Conservation (phyloP, 2,329 filamentous ascomycete species). For the Emmonsia crescens region DNA sequence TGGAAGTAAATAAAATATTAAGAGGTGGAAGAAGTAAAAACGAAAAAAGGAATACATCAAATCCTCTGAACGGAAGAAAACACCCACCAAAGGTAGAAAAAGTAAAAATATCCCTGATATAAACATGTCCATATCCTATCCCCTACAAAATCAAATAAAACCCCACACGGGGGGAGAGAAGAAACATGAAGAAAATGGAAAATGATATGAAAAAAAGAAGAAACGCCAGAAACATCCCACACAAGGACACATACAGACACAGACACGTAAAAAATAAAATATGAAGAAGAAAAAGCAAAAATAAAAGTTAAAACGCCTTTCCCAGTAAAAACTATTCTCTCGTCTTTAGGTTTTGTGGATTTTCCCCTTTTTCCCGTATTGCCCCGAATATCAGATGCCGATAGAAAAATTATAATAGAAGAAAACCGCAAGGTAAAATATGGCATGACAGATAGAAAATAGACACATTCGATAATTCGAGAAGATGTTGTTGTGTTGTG, state of each 20-base stretch:
- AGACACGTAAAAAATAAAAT: neutral
- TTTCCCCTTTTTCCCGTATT: neutral
- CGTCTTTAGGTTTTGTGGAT: neutral
- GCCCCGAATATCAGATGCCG: neutral
- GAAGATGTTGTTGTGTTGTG: neutral
- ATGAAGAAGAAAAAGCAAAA: neutral
- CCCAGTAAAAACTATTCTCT: neutral
- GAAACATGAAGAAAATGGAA: conserved; percentile 2
- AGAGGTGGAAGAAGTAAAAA: neutral
- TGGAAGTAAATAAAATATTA: neutral
- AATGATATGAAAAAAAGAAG: neutral
- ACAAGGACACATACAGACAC: neutral
- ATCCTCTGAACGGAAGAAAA: neutral
- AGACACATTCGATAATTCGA: neutral
- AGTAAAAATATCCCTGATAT: neutral
- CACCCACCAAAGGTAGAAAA: neutral
- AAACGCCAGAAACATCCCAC: neutral
- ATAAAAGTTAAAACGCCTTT: neutral
- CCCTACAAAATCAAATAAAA: neutral
- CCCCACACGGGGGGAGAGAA: neutral
- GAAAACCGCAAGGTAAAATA: neutral
- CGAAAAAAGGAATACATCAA: neutral
- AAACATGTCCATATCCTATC: conserved; percentile 7
- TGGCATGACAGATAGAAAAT: neutral
- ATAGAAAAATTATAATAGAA: neutral